A percentile compares a stretch with the other conserved stretches of the same genome.
These are phyloP conservation scores for Lactuca saligna DNA, from an alignment of 129 eudicot genomes.

Conservation along the genomic window DNA sequence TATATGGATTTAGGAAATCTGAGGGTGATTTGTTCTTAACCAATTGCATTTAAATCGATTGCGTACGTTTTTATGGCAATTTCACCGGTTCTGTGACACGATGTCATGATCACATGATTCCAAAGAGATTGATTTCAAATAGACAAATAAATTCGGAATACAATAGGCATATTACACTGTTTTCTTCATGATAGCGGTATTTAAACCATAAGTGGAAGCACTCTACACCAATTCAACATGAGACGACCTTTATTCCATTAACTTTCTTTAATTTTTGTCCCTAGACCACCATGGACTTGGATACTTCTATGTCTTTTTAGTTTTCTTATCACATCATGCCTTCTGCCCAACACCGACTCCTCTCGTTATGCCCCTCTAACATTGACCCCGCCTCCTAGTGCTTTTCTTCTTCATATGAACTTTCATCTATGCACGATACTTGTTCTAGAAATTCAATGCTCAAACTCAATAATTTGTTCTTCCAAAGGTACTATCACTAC, in stretches of 20 bases:
- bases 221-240: conserved; percentile 54
- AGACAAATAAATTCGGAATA: conserved; percentile 20
- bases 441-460: too few relatives aligned
- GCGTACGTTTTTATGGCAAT: conserved; percentile 5
- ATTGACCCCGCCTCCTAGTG: too few relatives aligned
- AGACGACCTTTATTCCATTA: conserved; percentile 74
- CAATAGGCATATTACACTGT: conserved; percentile 16
- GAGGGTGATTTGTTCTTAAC: conserved; percentile 18
- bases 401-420: too few relatives aligned
- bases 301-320: conserved; percentile 58
- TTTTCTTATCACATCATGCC: too few relatives aligned
- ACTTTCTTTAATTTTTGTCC: conserved; percentile 49
- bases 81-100: conserved; percentile 28
- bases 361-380: too few relatives aligned
- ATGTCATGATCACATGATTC: conserved; percentile 19
- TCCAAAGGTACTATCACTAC: too few relatives aligned
- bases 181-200: conserved; percentile 7
- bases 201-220: conserved; percentile 20
- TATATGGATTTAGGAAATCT: conserved; percentile 19
- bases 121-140: not conserved
- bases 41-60: conserved; percentile 11
- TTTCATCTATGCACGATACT: too few relatives aligned
- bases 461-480: too few relatives aligned
- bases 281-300: conserved; percentile 80
- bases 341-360: too few relatives aligned